Conservation (phyloP, 2,329 filamentous ascomycete species). For the Coniochaeta prunicola region DNA sequence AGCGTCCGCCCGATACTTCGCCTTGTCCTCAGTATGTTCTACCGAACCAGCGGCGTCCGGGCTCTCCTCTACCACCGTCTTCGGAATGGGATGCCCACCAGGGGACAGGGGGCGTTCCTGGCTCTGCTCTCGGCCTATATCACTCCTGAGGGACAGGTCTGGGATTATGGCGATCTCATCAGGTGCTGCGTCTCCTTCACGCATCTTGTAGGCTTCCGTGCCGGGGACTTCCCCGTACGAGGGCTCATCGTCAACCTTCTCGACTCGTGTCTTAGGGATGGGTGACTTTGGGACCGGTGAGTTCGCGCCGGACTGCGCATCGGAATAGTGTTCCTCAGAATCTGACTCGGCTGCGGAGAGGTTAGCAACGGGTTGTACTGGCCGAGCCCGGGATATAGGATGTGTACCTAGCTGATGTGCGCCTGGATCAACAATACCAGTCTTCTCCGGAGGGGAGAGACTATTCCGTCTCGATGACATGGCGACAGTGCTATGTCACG, state of each 20-base stretch:
- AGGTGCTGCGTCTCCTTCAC: slow-evolving; percentile 49
- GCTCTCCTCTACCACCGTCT: slow-evolving; percentile 47
- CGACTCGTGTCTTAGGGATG: slow-evolving; percentile 51
- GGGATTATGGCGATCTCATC: slow-evolving; percentile 50
- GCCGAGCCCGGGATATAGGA: not conserved
- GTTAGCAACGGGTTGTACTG: not conserved
- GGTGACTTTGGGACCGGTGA: slow-evolving; percentile 38
- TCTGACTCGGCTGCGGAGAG: slow-evolving; percentile 43
- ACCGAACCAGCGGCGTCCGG: slow-evolving; percentile 35
- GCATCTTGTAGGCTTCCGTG: slow-evolving; percentile 48
- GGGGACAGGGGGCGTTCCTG: slow-evolving; percentile 20
- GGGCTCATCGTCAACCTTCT: slow-evolving; percentile 50
- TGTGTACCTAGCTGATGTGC: slow-evolving; percentile 52
- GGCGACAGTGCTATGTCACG: not conserved
- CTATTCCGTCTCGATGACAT: slow-evolving; percentile 28
- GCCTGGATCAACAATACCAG: slow-evolving; percentile 44
- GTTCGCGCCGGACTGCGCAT: slow-evolving; percentile 45
- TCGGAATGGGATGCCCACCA: slow-evolving; percentile 35
- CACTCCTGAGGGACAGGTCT: slow-evolving; percentile 18
- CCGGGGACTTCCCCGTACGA: slow-evolving; percentile 56
- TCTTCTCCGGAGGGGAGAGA: slow-evolving; percentile 31
- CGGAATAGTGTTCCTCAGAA: slow-evolving; percentile 63
- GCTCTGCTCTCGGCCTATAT: slow-evolving; percentile 14
- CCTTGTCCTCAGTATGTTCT: slow-evolving; percentile 34
- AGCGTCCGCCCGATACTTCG: slow-evolving; percentile 42